These are phyloP conservation scores for Astragalus membranaceus DNA, from an alignment of 306 rosid species.

Conservation along the genomic window DNA sequence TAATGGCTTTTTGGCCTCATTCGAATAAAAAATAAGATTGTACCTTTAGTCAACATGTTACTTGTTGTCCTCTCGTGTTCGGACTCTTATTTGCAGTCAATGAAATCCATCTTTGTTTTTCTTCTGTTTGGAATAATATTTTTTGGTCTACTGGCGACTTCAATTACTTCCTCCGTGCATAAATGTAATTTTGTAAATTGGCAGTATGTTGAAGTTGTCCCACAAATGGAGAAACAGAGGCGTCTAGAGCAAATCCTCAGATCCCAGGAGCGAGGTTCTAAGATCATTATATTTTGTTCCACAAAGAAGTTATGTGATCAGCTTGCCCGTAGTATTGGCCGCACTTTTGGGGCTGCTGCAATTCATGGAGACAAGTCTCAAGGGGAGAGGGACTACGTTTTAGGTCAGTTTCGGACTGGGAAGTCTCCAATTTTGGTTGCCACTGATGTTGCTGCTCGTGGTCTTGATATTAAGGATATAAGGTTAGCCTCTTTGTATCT, in stretches of 20 bases:
- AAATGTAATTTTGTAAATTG: background rate
- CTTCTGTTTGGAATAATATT: background rate
- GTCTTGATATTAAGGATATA: conserved; percentile 98
- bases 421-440: conserved; percentile 93
- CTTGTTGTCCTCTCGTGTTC: background rate
- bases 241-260: conserved; percentile 97
- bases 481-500: conserved; percentile 43
- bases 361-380: conserved; percentile 99
- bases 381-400: conserved; percentile 90
- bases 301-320: conserved; percentile 96
- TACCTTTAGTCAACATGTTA: background rate
- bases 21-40: too few species aligned
- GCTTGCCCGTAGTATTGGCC: conserved; percentile 84
- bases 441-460: conserved; percentile 99
- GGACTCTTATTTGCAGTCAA: background rate
- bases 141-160: background rate
- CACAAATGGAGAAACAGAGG: conserved; percentile 96
- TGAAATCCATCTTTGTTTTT: background rate
- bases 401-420: conserved; percentile 88
- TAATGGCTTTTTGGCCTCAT: too few species aligned
- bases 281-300: conserved; percentile 87
- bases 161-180: background rate
- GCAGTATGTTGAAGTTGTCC: conserved; percentile 96
- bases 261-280: conserved; percentile 88
- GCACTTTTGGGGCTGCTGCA: conserved; percentile 89